Percentiles rank a stretch among this genome's conserved stretches.
phyloP scores from a whole-genome alignment of 2,329 filamentous ascomycete species.

The Lizonia empirigonia region DNA sequence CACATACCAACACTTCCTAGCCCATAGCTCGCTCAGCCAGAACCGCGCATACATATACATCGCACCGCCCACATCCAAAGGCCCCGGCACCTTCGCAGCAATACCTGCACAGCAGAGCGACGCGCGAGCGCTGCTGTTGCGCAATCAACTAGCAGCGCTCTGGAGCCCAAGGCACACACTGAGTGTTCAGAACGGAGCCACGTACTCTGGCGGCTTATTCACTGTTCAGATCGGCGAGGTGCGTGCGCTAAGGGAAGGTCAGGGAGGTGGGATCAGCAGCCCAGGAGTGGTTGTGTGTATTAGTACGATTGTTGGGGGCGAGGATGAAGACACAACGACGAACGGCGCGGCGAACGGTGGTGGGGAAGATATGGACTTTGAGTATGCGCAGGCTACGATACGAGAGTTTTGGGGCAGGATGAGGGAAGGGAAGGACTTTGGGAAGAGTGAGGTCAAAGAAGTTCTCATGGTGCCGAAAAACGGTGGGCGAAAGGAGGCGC shows the following conservation, averaged over 20 bases:
- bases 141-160: slow-evolving; percentile 31
- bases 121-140: slow-evolving; percentile 22
- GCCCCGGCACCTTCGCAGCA: slow-evolving; percentile 22
- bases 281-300: slow-evolving; percentile 42
- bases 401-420: slow-evolving; percentile 34
- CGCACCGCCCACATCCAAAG: slow-evolving; percentile 21
- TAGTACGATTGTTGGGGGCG: slow-evolving; percentile 18
- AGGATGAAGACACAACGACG: slow-evolving; percentile 4
- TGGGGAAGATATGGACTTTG: slow-evolving; percentile 26
- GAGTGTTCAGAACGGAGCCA: slow-evolving; percentile 25
- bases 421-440: slow-evolving; percentile 31
- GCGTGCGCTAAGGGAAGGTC: slow-evolving; percentile 27
- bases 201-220: slow-evolving; percentile 32
- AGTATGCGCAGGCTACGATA: slow-evolving; percentile 31
- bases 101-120: slow-evolving; percentile 36
- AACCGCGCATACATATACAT: slow-evolving; percentile 33
- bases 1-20: slow-evolving; percentile 40
- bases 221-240: slow-evolving; percentile 39
- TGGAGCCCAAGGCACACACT: slow-evolving; percentile 37
- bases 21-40: slow-evolving; percentile 29
- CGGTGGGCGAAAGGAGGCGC: slow-evolving; percentile 12
- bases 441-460: slow-evolving; percentile 32
- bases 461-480: slow-evolving; percentile 30
- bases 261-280: slow-evolving; percentile 23
- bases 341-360: background rate